Conservation (phyloP, 768 basidiomycete species). For the Steccherinum ochraceum region DNA sequence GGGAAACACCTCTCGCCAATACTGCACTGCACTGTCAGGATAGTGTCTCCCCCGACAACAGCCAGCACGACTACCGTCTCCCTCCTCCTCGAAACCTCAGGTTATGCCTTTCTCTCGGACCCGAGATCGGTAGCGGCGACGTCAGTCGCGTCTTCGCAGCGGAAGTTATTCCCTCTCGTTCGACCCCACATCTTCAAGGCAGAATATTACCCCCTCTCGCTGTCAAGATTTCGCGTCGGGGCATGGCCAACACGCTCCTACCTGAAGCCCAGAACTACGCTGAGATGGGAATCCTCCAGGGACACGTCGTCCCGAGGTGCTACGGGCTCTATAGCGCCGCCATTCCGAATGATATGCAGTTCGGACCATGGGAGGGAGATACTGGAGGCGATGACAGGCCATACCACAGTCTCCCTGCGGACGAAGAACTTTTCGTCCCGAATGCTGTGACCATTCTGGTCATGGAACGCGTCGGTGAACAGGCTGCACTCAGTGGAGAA, state of each 20-base stretch:
- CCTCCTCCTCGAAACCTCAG: too few species aligned
- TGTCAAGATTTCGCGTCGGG: too few species aligned
- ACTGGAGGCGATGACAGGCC: too few species aligned
- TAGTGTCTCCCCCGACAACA: too few species aligned
- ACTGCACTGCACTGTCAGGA: too few species aligned
- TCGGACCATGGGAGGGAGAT: neutral
- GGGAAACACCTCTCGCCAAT: too few species aligned
- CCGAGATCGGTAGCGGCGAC: too few species aligned
- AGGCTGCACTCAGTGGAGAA: neutral
- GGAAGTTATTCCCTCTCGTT: neutral
- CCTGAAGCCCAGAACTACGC: constrained; percentile 2
- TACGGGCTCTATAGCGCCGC: neutral
- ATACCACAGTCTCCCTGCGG: too few species aligned
- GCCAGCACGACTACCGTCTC: too few species aligned
- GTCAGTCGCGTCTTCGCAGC: too few species aligned
- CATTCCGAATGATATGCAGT: neutral
- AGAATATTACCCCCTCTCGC: neutral
- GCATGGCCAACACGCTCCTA: neutral
- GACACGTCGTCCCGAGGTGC: neutral
- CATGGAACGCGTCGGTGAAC: neutral
- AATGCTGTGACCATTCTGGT: constrained; percentile 1
- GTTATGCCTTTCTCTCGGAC: too few species aligned
- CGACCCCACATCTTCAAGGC: neutral
- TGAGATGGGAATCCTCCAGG: constrained; percentile 2
- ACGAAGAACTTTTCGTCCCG: neutral